Conservation (phyloP, 768 basidiomycete genomes). For the Termitomyces heimii region DNA sequence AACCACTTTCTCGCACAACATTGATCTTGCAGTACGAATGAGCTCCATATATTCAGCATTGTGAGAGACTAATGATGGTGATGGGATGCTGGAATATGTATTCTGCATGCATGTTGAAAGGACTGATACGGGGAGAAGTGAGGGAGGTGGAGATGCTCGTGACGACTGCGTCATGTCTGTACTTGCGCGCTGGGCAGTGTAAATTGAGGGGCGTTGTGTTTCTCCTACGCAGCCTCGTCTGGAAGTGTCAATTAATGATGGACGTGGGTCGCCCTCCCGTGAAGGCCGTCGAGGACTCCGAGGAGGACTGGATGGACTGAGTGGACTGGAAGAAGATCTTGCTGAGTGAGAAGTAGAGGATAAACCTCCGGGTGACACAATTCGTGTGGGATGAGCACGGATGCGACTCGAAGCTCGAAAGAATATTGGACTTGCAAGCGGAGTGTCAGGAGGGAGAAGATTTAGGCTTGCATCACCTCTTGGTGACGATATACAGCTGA, state of each 20-base stretch:
- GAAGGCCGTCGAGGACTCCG: slow-evolving; percentile 31
- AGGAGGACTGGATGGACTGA: neutral
- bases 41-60: slow-evolving; percentile 61
- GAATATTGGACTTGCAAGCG: slow-evolving; percentile 31
- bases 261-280: slow-evolving; percentile 26
- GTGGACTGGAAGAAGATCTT: slow-evolving; percentile 29
- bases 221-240: slow-evolving; percentile 25
- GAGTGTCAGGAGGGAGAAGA: slow-evolving; percentile 33
- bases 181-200: slow-evolving; percentile 29
- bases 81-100: slow-evolving; percentile 54
- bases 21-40: slow-evolving; percentile 57
- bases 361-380: slow-evolving; percentile 36
- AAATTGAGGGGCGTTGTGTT: slow-evolving; percentile 13
- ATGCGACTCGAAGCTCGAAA: slow-evolving; percentile 35
- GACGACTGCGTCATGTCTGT: slow-evolving; percentile 25
- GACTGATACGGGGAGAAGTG: slow-evolving; percentile 38
- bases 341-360: slow-evolving; percentile 46
- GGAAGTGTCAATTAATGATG: slow-evolving; percentile 28
- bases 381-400: slow-evolving; percentile 37
- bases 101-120: slow-evolving; percentile 53
- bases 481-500: slow-evolving; percentile 27
- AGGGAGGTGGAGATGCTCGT: slow-evolving; percentile 29
- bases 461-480: slow-evolving; percentile 30
- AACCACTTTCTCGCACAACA: slow-evolving; percentile 59
- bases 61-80: slow-evolving; percentile 43